These are phyloP conservation scores for Jaapia argillacea DNA, from an alignment of 768 basidiomycete genomes.

Conservation along the genomic window DNA sequence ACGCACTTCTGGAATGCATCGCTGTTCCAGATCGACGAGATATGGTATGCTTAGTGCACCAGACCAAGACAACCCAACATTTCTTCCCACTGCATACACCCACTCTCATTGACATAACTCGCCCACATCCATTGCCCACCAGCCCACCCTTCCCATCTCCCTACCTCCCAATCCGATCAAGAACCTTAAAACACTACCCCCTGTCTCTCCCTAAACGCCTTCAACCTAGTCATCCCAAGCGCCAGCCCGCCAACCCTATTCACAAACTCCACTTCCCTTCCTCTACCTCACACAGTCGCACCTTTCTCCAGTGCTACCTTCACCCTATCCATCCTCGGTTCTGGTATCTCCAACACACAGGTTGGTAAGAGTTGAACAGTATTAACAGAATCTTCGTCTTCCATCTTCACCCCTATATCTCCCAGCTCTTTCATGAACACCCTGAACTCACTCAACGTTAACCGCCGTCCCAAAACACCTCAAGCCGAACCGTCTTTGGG, in stretches of 20 bases:
- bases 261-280: conserved; percentile 45
- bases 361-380: conserved; percentile 33
- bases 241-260: conserved; percentile 72
- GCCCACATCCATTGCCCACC: no score
- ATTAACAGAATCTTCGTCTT: conserved; percentile 41
- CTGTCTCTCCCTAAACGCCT: no score
- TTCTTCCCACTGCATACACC: no score
- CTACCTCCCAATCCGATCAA: no score
- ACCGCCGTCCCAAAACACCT: conserved; percentile 46
- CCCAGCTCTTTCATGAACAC: conserved; percentile 65
- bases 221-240: conserved; percentile 60
- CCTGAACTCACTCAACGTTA: conserved; percentile 43
- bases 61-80: no score
- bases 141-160: no score
- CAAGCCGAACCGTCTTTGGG: conserved; percentile 35
- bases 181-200: no score
- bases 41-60: no score
- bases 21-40: no score
- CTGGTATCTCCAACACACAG: conserved; percentile 25
- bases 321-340: conserved; percentile 51
- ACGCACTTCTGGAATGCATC: no score
- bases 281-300: conserved; percentile 37
- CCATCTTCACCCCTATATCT: conserved; percentile 41
- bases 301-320: conserved; percentile 47
- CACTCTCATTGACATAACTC: no score